phyloP scores from a whole-genome alignment of 2,329 filamentous ascomycete genomes.

The Penicillium sp. region DNA sequence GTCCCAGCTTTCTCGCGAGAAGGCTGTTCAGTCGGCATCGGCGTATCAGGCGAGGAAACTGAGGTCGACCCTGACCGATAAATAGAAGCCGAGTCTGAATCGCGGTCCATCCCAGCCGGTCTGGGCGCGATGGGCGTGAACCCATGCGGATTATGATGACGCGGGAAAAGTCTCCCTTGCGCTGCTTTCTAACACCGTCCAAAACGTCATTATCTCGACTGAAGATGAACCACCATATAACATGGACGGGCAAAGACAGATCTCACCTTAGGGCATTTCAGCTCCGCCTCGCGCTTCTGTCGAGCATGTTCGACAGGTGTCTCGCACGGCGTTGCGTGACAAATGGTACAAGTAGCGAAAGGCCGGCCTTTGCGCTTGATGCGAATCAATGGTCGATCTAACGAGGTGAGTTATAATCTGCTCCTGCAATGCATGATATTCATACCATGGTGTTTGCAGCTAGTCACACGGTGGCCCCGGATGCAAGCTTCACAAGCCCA shows the following conservation, averaged over 20 bases:
- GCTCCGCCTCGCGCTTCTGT: conserved; percentile 32
- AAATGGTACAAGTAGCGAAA: conserved; percentile 92
- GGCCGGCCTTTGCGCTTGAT: conserved; percentile 97
- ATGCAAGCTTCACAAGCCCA: conserved; percentile 96
- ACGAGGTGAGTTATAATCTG: not conserved
- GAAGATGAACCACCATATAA: too few relatives aligned
- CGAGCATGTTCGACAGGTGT: conserved; percentile 85
- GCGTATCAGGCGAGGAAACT: conserved; percentile 8
- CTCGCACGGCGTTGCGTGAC: conserved; percentile 77
- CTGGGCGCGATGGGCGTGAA: conserved; percentile 23
- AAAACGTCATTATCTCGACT: too few relatives aligned
- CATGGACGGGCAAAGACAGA: too few relatives aligned
- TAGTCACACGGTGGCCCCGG: conserved; percentile 92
- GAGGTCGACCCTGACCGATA: conserved; percentile 17
- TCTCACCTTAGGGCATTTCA: conserved; percentile 31
- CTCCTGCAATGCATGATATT: not conserved
- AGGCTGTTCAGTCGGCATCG: not conserved
- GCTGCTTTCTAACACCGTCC: conserved; percentile 23
- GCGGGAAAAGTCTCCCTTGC: conserved; percentile 20
- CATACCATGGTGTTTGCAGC: conserved; percentile 84
- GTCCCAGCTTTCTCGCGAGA: not conserved
- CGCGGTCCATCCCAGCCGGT: conserved; percentile 5
- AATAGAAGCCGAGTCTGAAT: conserved; percentile 5
- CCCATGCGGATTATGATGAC: conserved; percentile 16
- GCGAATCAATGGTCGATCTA: conserved; percentile 83